phyloP scores from a whole-genome alignment of 164 flowering plant genomes.

The Stephania cephalantha region DNA sequence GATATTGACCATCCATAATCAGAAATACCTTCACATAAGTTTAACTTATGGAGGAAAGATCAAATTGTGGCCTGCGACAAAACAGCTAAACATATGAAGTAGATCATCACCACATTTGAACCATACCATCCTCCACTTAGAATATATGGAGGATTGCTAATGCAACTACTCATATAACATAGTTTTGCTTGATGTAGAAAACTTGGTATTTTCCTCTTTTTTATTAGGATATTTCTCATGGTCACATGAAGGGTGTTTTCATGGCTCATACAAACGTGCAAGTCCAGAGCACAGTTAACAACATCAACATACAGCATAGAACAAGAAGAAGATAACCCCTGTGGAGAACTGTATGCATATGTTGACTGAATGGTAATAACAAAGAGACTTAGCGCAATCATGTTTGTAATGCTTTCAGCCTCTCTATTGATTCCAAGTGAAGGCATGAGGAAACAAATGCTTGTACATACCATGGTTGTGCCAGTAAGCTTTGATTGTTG shows the following conservation, averaged over 20 bases:
- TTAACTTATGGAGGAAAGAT: neutral
- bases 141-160: neutral
- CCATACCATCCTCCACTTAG: neutral
- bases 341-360: neutral
- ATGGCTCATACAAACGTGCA: neutral
- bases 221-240: neutral
- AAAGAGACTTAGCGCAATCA: neutral
- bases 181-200: neutral
- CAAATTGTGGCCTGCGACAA: neutral
- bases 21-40: neutral
- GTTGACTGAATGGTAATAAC: neutral
- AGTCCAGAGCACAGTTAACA: neutral
- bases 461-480: slow-evolving; percentile 6
- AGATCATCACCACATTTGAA: neutral
- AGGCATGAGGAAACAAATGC: neutral
- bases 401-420: too few relatives aligned
- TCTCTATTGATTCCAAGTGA: too few relatives aligned
- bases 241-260: neutral
- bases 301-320: neutral
- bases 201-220: neutral
- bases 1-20: neutral
- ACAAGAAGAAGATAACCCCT: neutral
- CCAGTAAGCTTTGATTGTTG: slow-evolving; percentile 14
- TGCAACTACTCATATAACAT: neutral
- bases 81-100: neutral